Percentiles rank a stretch among this genome's conserved stretches.
Evolutionary conservation across 2,329 filamentous ascomycete genomes (phyloP).

Genomic region (Ophiostoma perfectum): DNA sequence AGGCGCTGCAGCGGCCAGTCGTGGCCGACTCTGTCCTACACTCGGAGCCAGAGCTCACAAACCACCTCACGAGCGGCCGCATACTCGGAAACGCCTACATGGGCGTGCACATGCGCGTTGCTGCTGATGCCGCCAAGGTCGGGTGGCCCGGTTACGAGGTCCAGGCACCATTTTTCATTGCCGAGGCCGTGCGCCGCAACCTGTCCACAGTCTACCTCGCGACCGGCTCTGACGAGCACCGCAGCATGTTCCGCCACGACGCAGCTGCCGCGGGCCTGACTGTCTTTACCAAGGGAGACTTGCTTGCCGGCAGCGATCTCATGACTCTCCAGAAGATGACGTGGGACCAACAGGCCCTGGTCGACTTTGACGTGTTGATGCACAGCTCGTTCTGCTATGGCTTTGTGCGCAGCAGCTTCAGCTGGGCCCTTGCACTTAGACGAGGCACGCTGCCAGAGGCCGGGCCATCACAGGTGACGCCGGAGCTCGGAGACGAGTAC

Average conservation of each 20-base stretch:
- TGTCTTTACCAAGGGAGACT: slow-evolving; percentile 34
- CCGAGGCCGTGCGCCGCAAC: slow-evolving; percentile 31
- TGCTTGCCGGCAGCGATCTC: slow-evolving; percentile 33
- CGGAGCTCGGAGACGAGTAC: slow-evolving; percentile 10
- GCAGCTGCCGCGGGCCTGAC: slow-evolving; percentile 31
- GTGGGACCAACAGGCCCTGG: slow-evolving; percentile 30
- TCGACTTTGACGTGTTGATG: slow-evolving; percentile 23
- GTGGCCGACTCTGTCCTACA: not conserved
- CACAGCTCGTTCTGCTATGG: slow-evolving; percentile 22
- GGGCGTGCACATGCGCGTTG: slow-evolving; percentile 37
- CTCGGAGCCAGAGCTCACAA: not conserved
- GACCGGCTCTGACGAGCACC: slow-evolving; percentile 33
- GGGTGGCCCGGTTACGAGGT: slow-evolving; percentile 35
- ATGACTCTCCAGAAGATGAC: slow-evolving; percentile 31
- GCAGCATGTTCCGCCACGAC: slow-evolving; percentile 31
- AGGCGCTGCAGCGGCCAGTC: not conserved
- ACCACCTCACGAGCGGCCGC: not conserved
- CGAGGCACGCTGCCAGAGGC: slow-evolving; percentile 22
- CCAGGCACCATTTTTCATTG: slow-evolving; percentile 37
- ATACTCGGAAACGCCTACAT: slow-evolving; percentile 30
- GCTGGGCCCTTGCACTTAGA: slow-evolving; percentile 20
- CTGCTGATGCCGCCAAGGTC: slow-evolving; percentile 32
- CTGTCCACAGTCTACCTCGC: slow-evolving; percentile 36
- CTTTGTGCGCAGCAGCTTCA: slow-evolving; percentile 23
- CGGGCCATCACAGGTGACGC: slow-evolving; percentile 13